phyloP scores from a whole-genome alignment of 1,139 yeast genomes.

The Sugiyamaella novakii region DNA sequence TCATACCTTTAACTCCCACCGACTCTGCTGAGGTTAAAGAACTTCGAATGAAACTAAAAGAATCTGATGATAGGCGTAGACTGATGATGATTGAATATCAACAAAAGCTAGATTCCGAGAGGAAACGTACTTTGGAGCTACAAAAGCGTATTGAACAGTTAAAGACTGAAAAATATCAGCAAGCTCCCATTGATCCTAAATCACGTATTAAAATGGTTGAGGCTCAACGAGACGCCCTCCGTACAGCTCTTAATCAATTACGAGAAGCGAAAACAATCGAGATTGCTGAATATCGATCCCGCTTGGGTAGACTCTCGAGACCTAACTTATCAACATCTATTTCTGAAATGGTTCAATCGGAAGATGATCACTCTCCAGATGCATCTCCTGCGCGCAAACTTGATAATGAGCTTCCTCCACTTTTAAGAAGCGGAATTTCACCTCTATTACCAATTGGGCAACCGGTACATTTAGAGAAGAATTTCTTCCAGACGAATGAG shows the following conservation, averaged over 20 bases:
- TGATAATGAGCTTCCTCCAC: conserved; percentile 12
- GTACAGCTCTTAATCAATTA: conserved; percentile 51
- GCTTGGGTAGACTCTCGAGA: conserved; percentile 15
- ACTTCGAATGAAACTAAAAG: conserved; percentile 31
- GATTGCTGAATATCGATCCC: conserved; percentile 28
- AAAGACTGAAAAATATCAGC: conserved; percentile 29
- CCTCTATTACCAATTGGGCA: conserved; percentile 27
- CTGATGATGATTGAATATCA: conserved; percentile 36
- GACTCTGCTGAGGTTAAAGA: conserved; percentile 23
- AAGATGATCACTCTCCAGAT: neutral
- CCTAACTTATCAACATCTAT: neutral
- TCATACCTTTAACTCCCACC: conserved; percentile 10
- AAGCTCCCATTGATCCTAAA: conserved; percentile 34
- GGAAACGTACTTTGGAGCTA: conserved; percentile 33
- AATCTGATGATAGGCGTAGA: conserved; percentile 35
- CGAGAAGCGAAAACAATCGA: conserved; percentile 44
- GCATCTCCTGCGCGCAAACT: neutral
- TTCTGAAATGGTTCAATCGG: neutral
- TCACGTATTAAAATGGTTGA: conserved; percentile 33
- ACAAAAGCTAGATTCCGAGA: conserved; percentile 36
- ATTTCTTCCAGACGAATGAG: conserved; percentile 17
- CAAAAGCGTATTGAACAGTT: conserved; percentile 33
- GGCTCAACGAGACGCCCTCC: conserved; percentile 58
- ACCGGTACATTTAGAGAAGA: conserved; percentile 19
- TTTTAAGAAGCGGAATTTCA: conserved; percentile 23